Evolutionary conservation across 495 filamentous ascomycete genomes (phyloP).

Genomic region (Umbilicaria muhlenbergii): DNA sequence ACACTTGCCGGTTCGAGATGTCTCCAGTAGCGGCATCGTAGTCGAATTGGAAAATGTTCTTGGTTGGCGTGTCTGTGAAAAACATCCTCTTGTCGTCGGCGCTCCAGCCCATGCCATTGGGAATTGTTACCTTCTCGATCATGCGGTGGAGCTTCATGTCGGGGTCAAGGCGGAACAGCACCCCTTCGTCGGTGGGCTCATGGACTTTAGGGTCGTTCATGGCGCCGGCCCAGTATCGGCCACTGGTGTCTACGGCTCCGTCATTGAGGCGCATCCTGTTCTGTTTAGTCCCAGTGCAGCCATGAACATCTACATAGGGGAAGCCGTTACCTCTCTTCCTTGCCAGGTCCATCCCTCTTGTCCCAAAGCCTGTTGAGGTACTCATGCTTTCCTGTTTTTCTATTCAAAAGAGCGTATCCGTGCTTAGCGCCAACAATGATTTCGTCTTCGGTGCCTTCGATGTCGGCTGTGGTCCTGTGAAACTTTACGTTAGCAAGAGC

Average conservation of each 20-base stretch:
- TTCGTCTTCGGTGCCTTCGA: slow-evolving; percentile 49
- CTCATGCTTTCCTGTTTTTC: slow-evolving; percentile 41
- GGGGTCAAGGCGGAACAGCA: slow-evolving; percentile 48
- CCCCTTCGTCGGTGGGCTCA: slow-evolving; percentile 26
- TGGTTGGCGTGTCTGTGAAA: slow-evolving; percentile 64
- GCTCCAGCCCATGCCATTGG: slow-evolving; percentile 71
- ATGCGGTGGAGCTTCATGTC: slow-evolving; percentile 43
- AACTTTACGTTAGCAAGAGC: slow-evolving; percentile 1
- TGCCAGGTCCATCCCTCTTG: slow-evolving; percentile 26
- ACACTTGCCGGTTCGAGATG: slow-evolving; percentile 50
- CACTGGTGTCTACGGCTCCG: slow-evolving; percentile 63
- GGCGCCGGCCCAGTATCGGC: slow-evolving; percentile 75
- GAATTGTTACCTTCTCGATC: slow-evolving; percentile 55
- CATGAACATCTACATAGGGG: neutral
- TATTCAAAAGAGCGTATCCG: slow-evolving; percentile 63
- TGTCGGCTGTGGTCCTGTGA: slow-evolving; percentile 61
- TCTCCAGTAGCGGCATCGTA: slow-evolving; percentile 47
- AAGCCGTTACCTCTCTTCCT: slow-evolving; percentile 28
- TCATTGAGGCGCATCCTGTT: slow-evolving; percentile 57
- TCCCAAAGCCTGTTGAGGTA: slow-evolving; percentile 47
- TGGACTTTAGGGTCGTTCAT: slow-evolving; percentile 55
- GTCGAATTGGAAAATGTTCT: slow-evolving; percentile 58
- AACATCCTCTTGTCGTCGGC: slow-evolving; percentile 62
- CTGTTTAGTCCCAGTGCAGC: slow-evolving; percentile 6
- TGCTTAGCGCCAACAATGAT: slow-evolving; percentile 69